These are phyloP conservation scores for Trichoderma aggressivum DNA, from an alignment of 2,329 filamentous ascomycete species.

Conservation along the genomic window DNA sequence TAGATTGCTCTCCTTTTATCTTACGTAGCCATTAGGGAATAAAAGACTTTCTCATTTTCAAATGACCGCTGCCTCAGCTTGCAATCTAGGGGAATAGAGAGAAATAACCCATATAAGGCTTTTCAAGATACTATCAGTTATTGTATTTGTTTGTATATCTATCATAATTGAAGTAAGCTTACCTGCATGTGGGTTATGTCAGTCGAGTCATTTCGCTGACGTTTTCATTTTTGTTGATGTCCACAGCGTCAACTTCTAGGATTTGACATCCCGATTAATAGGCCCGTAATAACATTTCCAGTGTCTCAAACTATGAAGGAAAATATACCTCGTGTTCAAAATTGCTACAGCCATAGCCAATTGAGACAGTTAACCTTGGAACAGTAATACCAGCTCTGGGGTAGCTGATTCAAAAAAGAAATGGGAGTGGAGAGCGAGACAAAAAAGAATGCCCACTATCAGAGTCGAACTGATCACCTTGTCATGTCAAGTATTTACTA, in stretches of 20 bases:
- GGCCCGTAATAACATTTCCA: neutral
- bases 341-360: neutral
- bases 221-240: neutral
- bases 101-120: neutral
- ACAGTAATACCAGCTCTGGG: neutral
- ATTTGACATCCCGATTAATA: neutral
- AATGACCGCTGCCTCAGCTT: neutral
- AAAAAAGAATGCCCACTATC: slow-evolving; percentile 20
- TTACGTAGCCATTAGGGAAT: neutral
- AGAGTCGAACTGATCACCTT: slow-evolving; percentile 21
- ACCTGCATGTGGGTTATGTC: neutral
- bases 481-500: slow-evolving; percentile 20
- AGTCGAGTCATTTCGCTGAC: neutral
- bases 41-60: neutral
- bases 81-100: neutral
- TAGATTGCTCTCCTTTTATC: neutral
- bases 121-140: neutral
- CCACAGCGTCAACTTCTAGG: neutral
- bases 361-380: neutral
- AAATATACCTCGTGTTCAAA: neutral
- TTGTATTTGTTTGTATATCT: neutral
- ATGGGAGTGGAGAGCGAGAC: neutral
- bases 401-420: neutral
- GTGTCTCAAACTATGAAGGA: neutral
- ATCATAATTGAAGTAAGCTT: neutral